Percentiles rank a stretch among this genome's conserved stretches.
phyloP scores from a whole-genome alignment of 306 rosid genomes.

The Rosa persica region DNA sequence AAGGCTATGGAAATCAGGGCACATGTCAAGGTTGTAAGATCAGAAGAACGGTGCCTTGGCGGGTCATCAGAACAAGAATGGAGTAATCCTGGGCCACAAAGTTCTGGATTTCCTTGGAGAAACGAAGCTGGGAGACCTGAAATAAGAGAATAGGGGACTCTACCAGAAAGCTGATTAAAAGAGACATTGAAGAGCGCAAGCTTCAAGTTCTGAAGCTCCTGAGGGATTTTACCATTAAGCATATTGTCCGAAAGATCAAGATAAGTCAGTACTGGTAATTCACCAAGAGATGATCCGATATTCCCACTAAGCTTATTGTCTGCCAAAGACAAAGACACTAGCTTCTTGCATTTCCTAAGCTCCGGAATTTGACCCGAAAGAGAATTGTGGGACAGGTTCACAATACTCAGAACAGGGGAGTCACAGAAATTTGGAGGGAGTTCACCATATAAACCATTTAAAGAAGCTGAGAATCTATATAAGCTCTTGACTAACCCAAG shows the following conservation, averaged over 20 bases:
- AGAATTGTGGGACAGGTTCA: slow-evolving; percentile 81
- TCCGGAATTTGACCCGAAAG: slow-evolving; percentile 85
- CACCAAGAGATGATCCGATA: slow-evolving; percentile 72
- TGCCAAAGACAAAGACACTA: slow-evolving; percentile 84
- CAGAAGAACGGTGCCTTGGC: slow-evolving; percentile 39
- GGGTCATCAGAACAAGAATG: slow-evolving; percentile 64
- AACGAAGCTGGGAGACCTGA: slow-evolving; percentile 95
- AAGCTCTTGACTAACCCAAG: slow-evolving; percentile 76
- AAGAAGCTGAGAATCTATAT: slow-evolving; percentile 91
- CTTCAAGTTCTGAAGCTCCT: slow-evolving; percentile 84
- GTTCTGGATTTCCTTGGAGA: slow-evolving; percentile 84
- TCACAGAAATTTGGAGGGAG: slow-evolving; percentile 85
- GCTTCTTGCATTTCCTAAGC: slow-evolving; percentile 67
- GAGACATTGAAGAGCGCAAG: slow-evolving; percentile 97
- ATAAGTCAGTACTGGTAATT: slow-evolving; percentile 86
- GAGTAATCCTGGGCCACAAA: slow-evolving; percentile 87
- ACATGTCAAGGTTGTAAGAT: slow-evolving; percentile 61
- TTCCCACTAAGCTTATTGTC: slow-evolving; percentile 70
- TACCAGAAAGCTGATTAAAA: slow-evolving; percentile 80
- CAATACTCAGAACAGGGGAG: slow-evolving; percentile 95
- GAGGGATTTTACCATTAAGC: slow-evolving; percentile 88
- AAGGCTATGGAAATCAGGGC: slow-evolving; percentile 69
- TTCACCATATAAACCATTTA: slow-evolving; percentile 71
- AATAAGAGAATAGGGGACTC: slow-evolving; percentile 75
- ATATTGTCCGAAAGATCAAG: slow-evolving; percentile 92